These are phyloP conservation scores for Rhamnella rubrinervis DNA, from an alignment of 331 rosid genomes.

Conservation along the genomic window DNA sequence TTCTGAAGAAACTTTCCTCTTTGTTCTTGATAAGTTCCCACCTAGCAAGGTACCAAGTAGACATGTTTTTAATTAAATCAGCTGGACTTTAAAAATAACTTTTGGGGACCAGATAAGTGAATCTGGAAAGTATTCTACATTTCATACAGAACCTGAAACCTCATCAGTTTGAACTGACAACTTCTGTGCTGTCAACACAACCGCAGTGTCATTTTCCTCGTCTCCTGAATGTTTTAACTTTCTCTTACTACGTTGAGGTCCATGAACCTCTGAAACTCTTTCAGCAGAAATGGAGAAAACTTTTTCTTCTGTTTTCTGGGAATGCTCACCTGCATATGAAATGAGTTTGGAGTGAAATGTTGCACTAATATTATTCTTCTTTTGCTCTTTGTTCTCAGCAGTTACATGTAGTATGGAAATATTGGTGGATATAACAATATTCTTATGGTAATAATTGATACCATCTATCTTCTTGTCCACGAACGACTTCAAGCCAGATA, in stretches of 20 bases:
- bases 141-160: constrained; percentile 49
- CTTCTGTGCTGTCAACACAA: constrained; percentile 40
- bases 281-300: constrained; percentile 33
- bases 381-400: constrained; percentile 1
- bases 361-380: not conserved
- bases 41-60: constrained; percentile 40
- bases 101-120: not conserved
- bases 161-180: constrained; percentile 39
- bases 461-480: constrained; percentile 54
- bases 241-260: constrained; percentile 41
- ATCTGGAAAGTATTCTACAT: not conserved
- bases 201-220: constrained; percentile 20
- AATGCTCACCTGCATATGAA: constrained; percentile 48
- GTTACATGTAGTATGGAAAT: not conserved
- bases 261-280: constrained; percentile 35
- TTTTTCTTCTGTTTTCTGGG: constrained; percentile 37
- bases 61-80: constrained; percentile 13
- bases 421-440: not conserved
- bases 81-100: not conserved
- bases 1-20: constrained; percentile 47
- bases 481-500: constrained; percentile 67
- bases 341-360: constrained; percentile 6
- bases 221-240: constrained; percentile 39
- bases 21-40: constrained; percentile 35
- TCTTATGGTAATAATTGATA: constrained; percentile 8